Evolutionary conservation across 108 stramenopile genomes (phyloP).

Genomic region (Epipyxis sp.): DNA sequence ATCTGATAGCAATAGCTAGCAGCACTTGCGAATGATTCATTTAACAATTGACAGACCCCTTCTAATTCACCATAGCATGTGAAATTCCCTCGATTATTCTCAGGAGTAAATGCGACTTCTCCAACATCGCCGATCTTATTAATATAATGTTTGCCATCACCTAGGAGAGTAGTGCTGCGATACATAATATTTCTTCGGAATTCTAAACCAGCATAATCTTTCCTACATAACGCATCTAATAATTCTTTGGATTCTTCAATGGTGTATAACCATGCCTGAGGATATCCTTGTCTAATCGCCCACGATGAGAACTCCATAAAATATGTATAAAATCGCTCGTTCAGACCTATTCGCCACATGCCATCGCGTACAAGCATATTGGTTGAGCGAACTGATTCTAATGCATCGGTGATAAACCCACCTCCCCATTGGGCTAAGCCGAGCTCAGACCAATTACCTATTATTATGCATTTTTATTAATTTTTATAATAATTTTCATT

Average conservation of each 20-base stretch:
- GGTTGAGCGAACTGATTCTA: neutral
- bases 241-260: neutral
- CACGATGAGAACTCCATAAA: neutral
- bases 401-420: slow-evolving; percentile 25
- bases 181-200: slow-evolving; percentile 24
- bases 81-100: slow-evolving; percentile 11
- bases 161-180: slow-evolving; percentile 9
- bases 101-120: slow-evolving; percentile 27
- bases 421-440: slow-evolving; percentile 32
- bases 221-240: neutral
- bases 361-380: slow-evolving; percentile 8
- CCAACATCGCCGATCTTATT: slow-evolving; percentile 9
- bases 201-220: neutral
- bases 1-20: neutral
- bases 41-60: neutral
- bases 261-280: slow-evolving; percentile 7
- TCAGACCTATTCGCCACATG: slow-evolving; percentile 23
- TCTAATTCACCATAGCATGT: neutral
- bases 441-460: slow-evolving; percentile 13
- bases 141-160: slow-evolving; percentile 15
- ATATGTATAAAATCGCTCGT: neutral
- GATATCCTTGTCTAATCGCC: neutral
- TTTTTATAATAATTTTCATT: no score
- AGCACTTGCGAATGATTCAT: no score
- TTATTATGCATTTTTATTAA: no score